Evolutionary conservation across 345 rosid species (phyloP).

Genomic region (Eucalyptus lansdowneana): DNA sequence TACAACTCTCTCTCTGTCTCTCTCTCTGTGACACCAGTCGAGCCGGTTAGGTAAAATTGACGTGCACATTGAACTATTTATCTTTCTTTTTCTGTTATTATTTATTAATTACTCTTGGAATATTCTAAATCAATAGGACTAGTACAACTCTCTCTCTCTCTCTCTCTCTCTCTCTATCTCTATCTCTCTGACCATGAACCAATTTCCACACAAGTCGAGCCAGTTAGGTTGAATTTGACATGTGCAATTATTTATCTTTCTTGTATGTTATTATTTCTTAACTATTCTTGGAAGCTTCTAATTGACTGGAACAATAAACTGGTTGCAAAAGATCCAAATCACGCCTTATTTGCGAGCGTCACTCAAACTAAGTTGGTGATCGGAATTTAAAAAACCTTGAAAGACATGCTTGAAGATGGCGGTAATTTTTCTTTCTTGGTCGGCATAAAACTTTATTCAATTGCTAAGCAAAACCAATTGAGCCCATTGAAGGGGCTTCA

Average conservation of each 20-base stretch:
- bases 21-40: background rate
- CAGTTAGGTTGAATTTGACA: background rate
- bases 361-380: background rate
- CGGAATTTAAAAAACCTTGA: background rate
- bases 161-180: background rate
- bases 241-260: background rate
- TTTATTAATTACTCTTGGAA: too few relatives aligned
- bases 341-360: background rate
- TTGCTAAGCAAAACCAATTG: background rate
- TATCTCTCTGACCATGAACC: background rate
- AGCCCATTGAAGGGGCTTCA: background rate
- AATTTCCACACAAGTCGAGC: background rate
- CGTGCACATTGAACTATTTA: too few relatives aligned
- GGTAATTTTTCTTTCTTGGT: background rate
- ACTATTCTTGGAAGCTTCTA: background rate
- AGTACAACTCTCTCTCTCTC: too few relatives aligned
- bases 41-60: too few relatives aligned
- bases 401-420: background rate
- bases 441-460: background rate
- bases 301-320: background rate
- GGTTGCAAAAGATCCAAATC: background rate
- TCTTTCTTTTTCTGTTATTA: too few relatives aligned
- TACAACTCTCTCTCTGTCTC: background rate
- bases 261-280: background rate
- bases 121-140: too few relatives aligned